Evolutionary conservation across 805 yeast species (phyloP).

Genomic region (Teunomyces atbi): DNA sequence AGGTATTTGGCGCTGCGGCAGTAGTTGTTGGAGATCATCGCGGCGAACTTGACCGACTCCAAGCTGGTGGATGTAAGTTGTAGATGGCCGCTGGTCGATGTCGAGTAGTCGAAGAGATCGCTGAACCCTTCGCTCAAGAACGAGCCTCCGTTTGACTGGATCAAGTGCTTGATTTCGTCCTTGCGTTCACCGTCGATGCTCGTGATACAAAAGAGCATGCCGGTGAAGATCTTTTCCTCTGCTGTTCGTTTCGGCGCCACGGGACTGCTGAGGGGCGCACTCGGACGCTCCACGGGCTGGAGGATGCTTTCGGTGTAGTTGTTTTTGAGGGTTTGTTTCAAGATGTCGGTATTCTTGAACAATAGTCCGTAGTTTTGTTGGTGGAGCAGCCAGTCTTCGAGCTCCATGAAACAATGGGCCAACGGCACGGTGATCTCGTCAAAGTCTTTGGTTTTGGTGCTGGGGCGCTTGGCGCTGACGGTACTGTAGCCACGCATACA

Average conservation of each 20-base stretch:
- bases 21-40: conserved; percentile 57
- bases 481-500: conserved; percentile 65
- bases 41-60: conserved; percentile 50
- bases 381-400: conserved; percentile 38
- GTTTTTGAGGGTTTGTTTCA: conserved; percentile 13
- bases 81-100: conserved; percentile 8
- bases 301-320: not conserved
- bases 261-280: not conserved
- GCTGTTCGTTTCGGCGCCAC: not conserved
- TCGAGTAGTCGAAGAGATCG: conserved; percentile 23
- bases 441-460: conserved; percentile 9
- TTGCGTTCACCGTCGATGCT: conserved; percentile 34
- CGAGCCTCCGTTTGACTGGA: conserved; percentile 42
- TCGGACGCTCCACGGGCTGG: not conserved
- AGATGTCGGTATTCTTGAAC: conserved; percentile 18
- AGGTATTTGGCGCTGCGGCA: conserved; percentile 72
- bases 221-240: conserved; percentile 14
- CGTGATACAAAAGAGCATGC: conserved; percentile 36
- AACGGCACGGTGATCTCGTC: conserved; percentile 21
- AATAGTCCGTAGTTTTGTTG: conserved; percentile 30
- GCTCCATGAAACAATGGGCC: conserved; percentile 38
- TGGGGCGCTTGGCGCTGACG: conserved; percentile 34
- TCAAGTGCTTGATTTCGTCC: conserved; percentile 29
- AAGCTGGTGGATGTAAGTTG: conserved; percentile 9
- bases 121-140: conserved; percentile 36